Percentiles rank a stretch among this genome's conserved stretches.
These are phyloP conservation scores for Linaria vulgaris DNA, from an alignment of 257 asterid genomes.

Conservation along the genomic window DNA sequence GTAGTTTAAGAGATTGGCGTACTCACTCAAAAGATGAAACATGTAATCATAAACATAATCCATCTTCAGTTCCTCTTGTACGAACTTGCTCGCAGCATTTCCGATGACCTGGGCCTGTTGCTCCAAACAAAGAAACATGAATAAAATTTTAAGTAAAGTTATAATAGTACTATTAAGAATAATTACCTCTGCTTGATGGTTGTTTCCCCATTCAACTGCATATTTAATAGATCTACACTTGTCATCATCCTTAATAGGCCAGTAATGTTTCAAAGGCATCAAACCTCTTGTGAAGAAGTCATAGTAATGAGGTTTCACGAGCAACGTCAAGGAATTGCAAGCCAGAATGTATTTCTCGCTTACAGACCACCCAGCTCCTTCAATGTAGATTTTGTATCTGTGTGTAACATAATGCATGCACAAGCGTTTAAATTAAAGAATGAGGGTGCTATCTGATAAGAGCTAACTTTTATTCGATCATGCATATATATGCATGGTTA, in stretches of 20 bases:
- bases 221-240: conserved; percentile 56
- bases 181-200: conserved; percentile 44
- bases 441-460: not conserved
- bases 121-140: not conserved
- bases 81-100: conserved; percentile 37
- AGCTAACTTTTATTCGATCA: too few species aligned
- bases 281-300: conserved; percentile 67
- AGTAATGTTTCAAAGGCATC: conserved; percentile 58
- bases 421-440: not conserved
- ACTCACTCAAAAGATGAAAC: conserved; percentile 51
- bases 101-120: conserved; percentile 51
- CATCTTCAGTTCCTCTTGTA: conserved; percentile 50
- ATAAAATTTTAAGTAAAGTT: too few species aligned
- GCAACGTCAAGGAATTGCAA: conserved; percentile 55
- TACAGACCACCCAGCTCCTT: conserved; percentile 76
- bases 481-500: too few species aligned
- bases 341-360: conserved; percentile 71
- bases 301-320: conserved; percentile 47
- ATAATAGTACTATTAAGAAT: too few species aligned
- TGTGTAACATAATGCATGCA: not conserved
- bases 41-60: conserved; percentile 54
- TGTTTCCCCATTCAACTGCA: conserved; percentile 72
- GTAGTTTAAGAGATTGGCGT: conserved; percentile 43
- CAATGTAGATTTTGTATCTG: conserved; percentile 65
- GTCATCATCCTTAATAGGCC: conserved; percentile 50